These are phyloP conservation scores for Pseudopediastrum boryanum DNA, from an alignment of 139 green algal genomes.

Conservation along the genomic window DNA sequence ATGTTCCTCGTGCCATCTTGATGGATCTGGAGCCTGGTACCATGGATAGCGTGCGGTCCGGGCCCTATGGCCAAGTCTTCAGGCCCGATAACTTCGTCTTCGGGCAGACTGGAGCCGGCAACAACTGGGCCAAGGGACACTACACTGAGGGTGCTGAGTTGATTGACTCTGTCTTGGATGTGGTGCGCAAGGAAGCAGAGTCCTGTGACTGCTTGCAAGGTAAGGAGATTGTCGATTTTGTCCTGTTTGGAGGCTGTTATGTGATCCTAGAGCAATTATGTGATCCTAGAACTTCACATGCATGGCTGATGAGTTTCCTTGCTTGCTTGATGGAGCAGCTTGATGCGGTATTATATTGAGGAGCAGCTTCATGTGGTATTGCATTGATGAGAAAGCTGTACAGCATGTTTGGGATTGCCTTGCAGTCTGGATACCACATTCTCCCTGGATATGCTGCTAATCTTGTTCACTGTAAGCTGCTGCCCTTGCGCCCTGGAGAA, in stretches of 20 bases:
- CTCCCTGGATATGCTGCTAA: too few relatives aligned
- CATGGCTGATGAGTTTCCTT: too few relatives aligned
- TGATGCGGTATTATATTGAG: too few relatives aligned
- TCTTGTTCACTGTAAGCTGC: too few relatives aligned
- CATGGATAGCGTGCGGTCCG: conserved; percentile 97
- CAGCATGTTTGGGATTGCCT: too few relatives aligned
- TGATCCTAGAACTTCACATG: too few relatives aligned
- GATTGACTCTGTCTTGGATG: conserved; percentile 98
- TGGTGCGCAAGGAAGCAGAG: conserved; percentile 99
- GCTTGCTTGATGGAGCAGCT: too few relatives aligned
- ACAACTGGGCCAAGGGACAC: conserved; percentile 99
- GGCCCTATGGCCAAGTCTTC: conserved; percentile 96
- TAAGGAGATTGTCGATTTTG: conserved; percentile 38
- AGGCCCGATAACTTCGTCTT: conserved; percentile 99
- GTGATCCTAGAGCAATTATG: too few relatives aligned
- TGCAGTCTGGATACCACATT: too few relatives aligned
- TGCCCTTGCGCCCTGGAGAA: too few relatives aligned
- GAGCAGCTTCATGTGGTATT: too few relatives aligned
- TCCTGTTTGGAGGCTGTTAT: background rate
- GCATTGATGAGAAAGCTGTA: too few relatives aligned
- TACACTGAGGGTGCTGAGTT: conserved; percentile 99
- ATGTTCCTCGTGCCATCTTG: conserved; percentile 96
- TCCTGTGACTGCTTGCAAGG: conserved; percentile 98
- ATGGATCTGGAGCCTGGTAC: conserved; percentile 98
- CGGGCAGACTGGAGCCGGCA: conserved; percentile 95